Conservation (phyloP, 1,284 basidiomycete genomes). For the Gomphus sp. region DNA sequence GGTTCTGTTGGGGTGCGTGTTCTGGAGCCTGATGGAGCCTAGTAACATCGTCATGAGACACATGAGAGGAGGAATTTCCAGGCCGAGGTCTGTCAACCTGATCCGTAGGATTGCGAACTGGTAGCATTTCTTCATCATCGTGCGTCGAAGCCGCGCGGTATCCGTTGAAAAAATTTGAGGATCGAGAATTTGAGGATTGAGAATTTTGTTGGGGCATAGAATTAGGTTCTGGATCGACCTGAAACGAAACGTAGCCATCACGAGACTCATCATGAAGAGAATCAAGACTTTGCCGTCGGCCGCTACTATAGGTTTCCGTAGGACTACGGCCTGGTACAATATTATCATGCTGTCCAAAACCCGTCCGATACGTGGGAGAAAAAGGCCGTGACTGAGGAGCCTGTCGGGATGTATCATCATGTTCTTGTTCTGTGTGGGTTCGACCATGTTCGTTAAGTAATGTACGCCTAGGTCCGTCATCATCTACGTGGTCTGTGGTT, state of each 20-base stretch:
- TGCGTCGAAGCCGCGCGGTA: not conserved
- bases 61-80: not conserved
- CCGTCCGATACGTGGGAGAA: not conserved
- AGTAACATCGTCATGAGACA: not conserved
- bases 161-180: not conserved
- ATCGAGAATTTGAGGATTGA: not conserved
- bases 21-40: not conserved
- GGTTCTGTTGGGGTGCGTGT: not conserved
- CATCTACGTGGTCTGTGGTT: not conserved
- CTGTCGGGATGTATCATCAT: not conserved
- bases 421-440: not conserved
- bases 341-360: not conserved
- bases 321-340: not conserved
- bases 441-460: not conserved
- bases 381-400: not conserved
- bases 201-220: not conserved
- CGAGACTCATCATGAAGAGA: not conserved
- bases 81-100: not conserved
- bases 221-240: not conserved
- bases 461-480: not conserved
- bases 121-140: not conserved
- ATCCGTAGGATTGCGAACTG: not conserved
- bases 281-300: not conserved
- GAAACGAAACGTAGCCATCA: not conserved
- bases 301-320: not conserved